Percentiles rank a stretch among this genome's conserved stretches.
phyloP scores from a whole-genome alignment of 225 moss, liverwort and hornwort genomes.

The Physcomitrium patens region DNA sequence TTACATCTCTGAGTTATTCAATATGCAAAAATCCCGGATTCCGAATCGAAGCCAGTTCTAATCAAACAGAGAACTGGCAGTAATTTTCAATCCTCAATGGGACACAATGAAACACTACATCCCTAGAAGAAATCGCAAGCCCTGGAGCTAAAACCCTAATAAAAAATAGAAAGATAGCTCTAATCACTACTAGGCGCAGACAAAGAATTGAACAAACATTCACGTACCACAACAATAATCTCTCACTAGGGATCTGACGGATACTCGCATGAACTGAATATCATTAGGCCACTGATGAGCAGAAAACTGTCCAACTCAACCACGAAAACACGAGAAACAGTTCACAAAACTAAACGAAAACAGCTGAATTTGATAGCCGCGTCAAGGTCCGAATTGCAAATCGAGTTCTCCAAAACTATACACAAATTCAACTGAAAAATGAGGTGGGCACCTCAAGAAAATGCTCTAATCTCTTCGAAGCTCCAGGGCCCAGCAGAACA shows the following conservation, averaged over 20 bases:
- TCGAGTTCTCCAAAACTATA: not conserved
- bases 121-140: not conserved
- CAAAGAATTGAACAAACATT: not conserved
- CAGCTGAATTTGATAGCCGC: not conserved
- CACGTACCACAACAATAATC: not conserved
- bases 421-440: not conserved
- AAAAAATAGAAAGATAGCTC: not conserved
- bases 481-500: not conserved
- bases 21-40: constrained; percentile 6
- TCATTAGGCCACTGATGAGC: not conserved
- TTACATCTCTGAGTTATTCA: not conserved
- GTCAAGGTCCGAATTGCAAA: not conserved
- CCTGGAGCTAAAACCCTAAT: constrained; percentile 26
- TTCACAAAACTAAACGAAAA: not conserved
- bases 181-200: not conserved
- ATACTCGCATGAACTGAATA: not conserved
- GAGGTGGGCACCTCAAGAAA: not conserved
- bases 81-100: not conserved
- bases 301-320: not conserved
- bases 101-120: not conserved
- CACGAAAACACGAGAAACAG: not conserved
- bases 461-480: not conserved
- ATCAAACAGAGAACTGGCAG: not conserved
- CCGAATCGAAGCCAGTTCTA: not conserved
- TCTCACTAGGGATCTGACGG: not conserved